phyloP scores from a whole-genome alignment of 108 stramenopile genomes.

The Parietichytrium sp. region DNA sequence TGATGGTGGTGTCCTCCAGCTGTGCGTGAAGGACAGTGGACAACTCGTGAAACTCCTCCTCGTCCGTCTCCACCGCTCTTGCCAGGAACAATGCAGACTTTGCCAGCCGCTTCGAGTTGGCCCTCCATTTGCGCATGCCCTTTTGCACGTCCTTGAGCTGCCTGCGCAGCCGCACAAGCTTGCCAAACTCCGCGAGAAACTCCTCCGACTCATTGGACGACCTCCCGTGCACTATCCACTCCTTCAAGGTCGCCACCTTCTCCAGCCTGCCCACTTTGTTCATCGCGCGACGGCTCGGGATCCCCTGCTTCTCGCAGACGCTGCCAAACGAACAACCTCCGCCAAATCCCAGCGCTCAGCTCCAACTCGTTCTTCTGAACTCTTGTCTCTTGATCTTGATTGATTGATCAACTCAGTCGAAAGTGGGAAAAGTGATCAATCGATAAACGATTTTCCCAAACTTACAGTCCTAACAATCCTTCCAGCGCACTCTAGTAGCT shows the following conservation, averaged over 20 bases:
- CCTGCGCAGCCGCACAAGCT: conserved; percentile 30
- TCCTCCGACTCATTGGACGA: conserved; percentile 2
- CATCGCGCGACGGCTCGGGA: too few relatives aligned
- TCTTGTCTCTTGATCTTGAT: too few relatives aligned
- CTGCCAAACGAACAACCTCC: too few relatives aligned
- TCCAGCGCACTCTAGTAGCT: too few relatives aligned
- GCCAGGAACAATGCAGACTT: conserved; percentile 30
- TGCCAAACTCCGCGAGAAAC: background rate
- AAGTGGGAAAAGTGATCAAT: too few relatives aligned
- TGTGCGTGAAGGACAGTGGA: background rate
- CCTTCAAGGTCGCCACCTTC: background rate
- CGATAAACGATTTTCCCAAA: too few relatives aligned
- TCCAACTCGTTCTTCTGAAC: too few relatives aligned
- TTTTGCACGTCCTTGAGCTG: conserved; percentile 11
- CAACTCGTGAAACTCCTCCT: background rate
- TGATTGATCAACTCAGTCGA: too few relatives aligned
- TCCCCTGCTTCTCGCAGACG: too few relatives aligned
- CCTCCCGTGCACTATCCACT: background rate
- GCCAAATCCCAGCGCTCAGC: too few relatives aligned
- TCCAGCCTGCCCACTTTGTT: background rate
- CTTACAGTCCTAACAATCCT: too few relatives aligned
- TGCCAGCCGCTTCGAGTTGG: background rate
- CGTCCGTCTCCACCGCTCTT: conserved; percentile 11
- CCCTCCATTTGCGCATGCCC: background rate
- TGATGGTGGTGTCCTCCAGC: background rate